phyloP scores from a whole-genome alignment of 106 monocot genomes.

The Allium fistulosum region DNA sequence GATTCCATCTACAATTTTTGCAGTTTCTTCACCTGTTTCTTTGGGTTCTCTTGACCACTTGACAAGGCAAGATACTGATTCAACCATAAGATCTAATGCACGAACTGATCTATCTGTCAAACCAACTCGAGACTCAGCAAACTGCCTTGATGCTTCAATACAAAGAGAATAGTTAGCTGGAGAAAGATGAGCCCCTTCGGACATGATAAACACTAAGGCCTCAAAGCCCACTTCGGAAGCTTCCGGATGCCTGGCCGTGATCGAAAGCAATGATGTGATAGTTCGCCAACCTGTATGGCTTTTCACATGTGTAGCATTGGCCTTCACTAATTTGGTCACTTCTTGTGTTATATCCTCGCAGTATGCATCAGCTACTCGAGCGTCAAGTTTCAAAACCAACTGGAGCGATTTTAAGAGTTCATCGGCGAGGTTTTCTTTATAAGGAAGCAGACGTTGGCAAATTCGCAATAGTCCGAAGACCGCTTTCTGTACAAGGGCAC shows the following conservation, averaged over 20 bases:
- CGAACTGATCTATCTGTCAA: slow-evolving; percentile 33
- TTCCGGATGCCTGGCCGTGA: slow-evolving; percentile 68
- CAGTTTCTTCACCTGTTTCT: slow-evolving; percentile 38
- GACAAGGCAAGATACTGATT: slow-evolving; percentile 30
- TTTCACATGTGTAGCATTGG: slow-evolving; percentile 60
- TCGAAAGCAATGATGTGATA: slow-evolving; percentile 59
- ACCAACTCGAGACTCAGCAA: slow-evolving; percentile 66
- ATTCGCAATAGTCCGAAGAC: slow-evolving; percentile 67
- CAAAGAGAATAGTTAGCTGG: slow-evolving; percentile 51
- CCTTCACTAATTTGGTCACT: slow-evolving; percentile 60
- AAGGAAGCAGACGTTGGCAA: slow-evolving; percentile 66
- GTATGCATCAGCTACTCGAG: slow-evolving; percentile 82
- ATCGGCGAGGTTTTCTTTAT: slow-evolving; percentile 64
- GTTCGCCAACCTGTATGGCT: slow-evolving; percentile 64
- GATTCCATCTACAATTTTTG: slow-evolving; percentile 45
- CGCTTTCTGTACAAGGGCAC: slow-evolving; percentile 67
- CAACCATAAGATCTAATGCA: slow-evolving; percentile 55
- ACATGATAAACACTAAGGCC: slow-evolving; percentile 59
- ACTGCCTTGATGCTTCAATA: slow-evolving; percentile 55
- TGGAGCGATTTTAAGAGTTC: slow-evolving; percentile 65
- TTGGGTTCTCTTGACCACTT: slow-evolving; percentile 46
- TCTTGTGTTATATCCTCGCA: slow-evolving; percentile 76
- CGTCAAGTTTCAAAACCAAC: slow-evolving; percentile 69
- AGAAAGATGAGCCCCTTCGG: slow-evolving; percentile 57
- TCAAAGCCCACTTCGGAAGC: slow-evolving; percentile 75